Evolutionary conservation across 2,329 filamentous ascomycete genomes (phyloP).

Genomic region (Annulohypoxylon truncatum): DNA sequence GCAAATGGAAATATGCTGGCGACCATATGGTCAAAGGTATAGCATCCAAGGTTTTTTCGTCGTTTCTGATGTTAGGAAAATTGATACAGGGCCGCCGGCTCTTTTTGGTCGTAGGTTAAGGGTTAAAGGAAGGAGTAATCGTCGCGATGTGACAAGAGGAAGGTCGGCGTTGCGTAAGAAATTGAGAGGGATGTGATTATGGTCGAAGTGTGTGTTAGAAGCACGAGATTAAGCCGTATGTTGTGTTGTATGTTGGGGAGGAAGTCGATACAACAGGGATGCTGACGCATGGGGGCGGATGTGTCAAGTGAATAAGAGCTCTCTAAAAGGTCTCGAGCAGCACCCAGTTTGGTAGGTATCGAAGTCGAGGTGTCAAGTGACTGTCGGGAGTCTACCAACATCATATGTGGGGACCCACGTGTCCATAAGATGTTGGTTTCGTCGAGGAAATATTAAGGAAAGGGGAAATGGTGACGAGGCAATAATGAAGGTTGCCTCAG

Average conservation of each 20-base stretch:
- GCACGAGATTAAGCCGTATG: conserved; percentile 34
- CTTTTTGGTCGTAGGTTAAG: conserved; percentile 10
- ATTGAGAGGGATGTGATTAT: conserved; percentile 29
- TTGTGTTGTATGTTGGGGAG: conserved; percentile 22
- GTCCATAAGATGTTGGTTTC: conserved; percentile 42
- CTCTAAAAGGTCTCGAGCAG: conserved; percentile 32
- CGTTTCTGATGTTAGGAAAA: conserved; percentile 21
- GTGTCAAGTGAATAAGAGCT: conserved; percentile 40
- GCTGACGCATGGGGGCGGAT: conserved; percentile 41
- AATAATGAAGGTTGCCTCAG: conserved; percentile 46
- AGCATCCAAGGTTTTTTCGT: not conserved
- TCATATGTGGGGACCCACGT: conserved; percentile 40
- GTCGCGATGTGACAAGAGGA: conserved; percentile 34
- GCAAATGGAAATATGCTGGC: not conserved
- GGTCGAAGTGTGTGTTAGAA: conserved; percentile 18
- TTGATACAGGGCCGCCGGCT: conserved; percentile 18
- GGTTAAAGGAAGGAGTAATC: conserved; percentile 22
- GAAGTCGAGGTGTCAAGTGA: conserved; percentile 30
- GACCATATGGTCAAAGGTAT: not conserved
- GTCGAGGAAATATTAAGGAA: conserved; percentile 46
- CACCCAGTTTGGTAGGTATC: conserved; percentile 25
- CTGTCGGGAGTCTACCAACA: conserved; percentile 33
- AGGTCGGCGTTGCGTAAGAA: conserved; percentile 32
- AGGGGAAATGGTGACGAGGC: conserved; percentile 39
- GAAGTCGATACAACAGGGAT: conserved; percentile 39